Evolutionary conservation across 179 eudicot genomes (phyloP), one percentile per base, ranked within the genome.

Genomic region (Silene noctiflora): DNA sequence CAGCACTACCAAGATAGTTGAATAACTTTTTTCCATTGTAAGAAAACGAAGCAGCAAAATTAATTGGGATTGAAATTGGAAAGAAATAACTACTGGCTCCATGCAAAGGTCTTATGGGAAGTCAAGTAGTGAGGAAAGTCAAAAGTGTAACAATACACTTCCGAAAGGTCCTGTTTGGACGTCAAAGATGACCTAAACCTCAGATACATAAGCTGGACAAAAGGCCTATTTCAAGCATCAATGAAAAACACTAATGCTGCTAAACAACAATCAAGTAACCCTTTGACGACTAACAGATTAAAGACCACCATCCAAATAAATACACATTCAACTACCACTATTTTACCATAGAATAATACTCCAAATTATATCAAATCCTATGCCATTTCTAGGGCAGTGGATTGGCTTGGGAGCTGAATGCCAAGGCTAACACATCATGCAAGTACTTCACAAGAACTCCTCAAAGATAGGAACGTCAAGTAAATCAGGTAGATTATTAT

Each of bases 301-400:
- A 67, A 42, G 51, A 35, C 71, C 39, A 67, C 14, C 20, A 67
- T 35, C 71, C 53, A 39, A 35, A 35, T 35, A 67, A 3, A 67
- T 19, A 67, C 14, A 35, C 51, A 35, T 24, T 67, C 20, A 19
- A 7, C n/a, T 33, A 67, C 42, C 19, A 31, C 44, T 31, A 29
- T 35, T 65, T 25, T 9, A 16, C 46, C 21, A 66, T 6, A 66
- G 59, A 31, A 66, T 35, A 65, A 31, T 14, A 65, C 10, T 65
- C 44, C 69, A 21, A 10, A 25, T 17, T 21, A 69, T 44, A 69
- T 20, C 59, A 29, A 48, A 69, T 44, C 59, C 72, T 69, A 69
- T 22, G 9, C 59, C 22, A 44, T 69, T 22, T 20, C 59, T 44
- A 55, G 33, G 56, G 42, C n/a, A 20, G 35, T 25, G 58, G 33